A percentile compares a stretch with the other conserved stretches of the same genome.
These are phyloP conservation scores for Coprinopsis strossmayeri DNA, from an alignment of 768 basidiomycete species.

Conservation along the genomic window DNA sequence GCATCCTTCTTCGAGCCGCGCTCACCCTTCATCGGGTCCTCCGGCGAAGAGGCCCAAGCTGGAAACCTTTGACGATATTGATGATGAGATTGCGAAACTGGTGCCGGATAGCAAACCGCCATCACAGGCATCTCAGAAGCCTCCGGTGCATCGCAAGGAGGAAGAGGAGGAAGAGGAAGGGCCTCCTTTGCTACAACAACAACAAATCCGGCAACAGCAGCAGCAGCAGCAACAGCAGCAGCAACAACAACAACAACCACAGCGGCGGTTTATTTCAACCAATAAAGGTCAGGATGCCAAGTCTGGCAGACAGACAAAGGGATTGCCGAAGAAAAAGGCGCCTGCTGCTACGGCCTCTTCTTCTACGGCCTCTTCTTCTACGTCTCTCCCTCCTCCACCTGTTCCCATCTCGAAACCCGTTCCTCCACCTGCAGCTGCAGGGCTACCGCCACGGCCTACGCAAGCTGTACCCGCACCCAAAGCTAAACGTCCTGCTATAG, in stretches of 20 bases:
- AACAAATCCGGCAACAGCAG: neutral
- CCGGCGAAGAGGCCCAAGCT: neutral
- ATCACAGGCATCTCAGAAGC: slow-evolving; percentile 4
- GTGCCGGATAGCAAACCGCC: slow-evolving; percentile 26
- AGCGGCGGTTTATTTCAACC: neutral
- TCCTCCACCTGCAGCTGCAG: neutral
- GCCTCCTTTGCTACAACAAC: slow-evolving; percentile 6
- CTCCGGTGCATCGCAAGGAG: too few species aligned
- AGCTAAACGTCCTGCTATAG: neutral
- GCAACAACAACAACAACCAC: neutral
- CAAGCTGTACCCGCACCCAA: neutral
- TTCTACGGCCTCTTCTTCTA: slow-evolving; percentile 16
- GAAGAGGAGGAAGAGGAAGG: slow-evolving; percentile 27
- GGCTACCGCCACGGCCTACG: neutral
- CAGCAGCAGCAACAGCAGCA: neutral
- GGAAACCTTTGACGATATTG: slow-evolving; percentile 17
- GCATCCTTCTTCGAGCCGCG: too few species aligned
- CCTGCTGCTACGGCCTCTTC: slow-evolving; percentile 14
- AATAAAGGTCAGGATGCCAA: slow-evolving; percentile 8
- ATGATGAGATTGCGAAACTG: slow-evolving; percentile 35
- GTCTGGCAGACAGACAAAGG: slow-evolving; percentile 8
- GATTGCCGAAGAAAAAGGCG: slow-evolving; percentile 1
- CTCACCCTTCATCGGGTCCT: neutral
- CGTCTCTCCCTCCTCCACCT: slow-evolving; percentile 28
- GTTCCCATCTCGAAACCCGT: slow-evolving; percentile 12